A percentile compares a stretch with the other conserved stretches of the same genome.
Evolutionary conservation across 176 grass and related monocot genomes (phyloP).

Genomic region (Ensete glaucum): DNA sequence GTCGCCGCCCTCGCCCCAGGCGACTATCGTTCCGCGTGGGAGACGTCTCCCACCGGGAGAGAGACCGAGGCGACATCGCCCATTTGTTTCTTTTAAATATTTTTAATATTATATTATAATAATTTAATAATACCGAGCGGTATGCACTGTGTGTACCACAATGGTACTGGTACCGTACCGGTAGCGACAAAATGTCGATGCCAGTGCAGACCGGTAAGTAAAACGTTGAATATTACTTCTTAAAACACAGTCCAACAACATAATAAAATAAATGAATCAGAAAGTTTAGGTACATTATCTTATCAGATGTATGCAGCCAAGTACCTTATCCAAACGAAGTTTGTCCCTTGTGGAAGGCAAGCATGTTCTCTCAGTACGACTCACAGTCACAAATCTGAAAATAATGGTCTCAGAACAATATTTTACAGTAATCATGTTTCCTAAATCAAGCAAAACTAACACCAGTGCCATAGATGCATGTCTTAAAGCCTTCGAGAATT

Average conservation of each 20-base stretch:
- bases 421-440: neutral
- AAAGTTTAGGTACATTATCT: neutral
- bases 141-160: no score
- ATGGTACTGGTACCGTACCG: no score
- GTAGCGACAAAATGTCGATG: no score
- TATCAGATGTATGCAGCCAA: neutral
- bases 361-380: conserved; percentile 55
- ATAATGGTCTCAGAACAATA: conserved; percentile 12
- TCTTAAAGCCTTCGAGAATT: neutral
- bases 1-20: no score
- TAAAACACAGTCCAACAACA: neutral
- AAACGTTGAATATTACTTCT: neutral
- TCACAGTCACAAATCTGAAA: conserved; percentile 88
- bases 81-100: no score
- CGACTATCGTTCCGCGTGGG: no score
- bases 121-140: no score
- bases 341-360: conserved; percentile 57
- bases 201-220: no score
- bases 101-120: no score
- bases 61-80: no score
- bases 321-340: conserved; percentile 71
- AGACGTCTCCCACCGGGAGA: no score
- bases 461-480: neutral
- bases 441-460: neutral
- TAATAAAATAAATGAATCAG: neutral